Base-by-base conservation (phyloP, 257 asterid genomes). In the Solanum corneliomulleri region DNA sequence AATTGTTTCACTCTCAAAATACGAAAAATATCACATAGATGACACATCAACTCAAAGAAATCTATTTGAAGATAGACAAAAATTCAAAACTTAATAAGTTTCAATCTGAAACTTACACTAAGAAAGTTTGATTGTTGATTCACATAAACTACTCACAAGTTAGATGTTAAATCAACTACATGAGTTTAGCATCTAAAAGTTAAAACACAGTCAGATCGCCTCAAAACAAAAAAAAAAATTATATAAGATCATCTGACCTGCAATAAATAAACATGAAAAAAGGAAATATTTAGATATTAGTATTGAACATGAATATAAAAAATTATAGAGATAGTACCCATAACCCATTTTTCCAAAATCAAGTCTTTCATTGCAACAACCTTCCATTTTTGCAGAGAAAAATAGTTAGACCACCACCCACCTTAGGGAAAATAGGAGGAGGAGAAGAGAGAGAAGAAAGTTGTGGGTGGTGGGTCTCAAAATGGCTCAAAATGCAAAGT, bases 301-400 rank as follows among this genome's bases (percentile, higher is more conserved):
- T 52, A 52, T 52, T 16, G 21, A 15, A 52, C 11, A 56, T 56
- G 29, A 66, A 6, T 41, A 39, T 0, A 45, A 15, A 49, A 47
- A 47, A 45, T 45, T 45, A 86, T 58, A 33, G 84, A 72, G 72
- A 88, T 11, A 41, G 15, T 91, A 97, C 99, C 99, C 99, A 91
- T 93, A 95, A 87, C 98, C 99, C 99, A 95, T 96, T 96, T 94
- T 95, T 90, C 99, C 99, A 86, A 95, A 97, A 89, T 96, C 95
- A 47, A 91, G 98, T 71, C 99, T 97, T 89, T 94, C 98, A 91
- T 87, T 85, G 58, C 94, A 91, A 91, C 60, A 90, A 88, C 91
- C 96, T 87, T 94, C 99, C 99, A 97, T 95, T 42, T 91, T 82
- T 83, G 88, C 88, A 74, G 88, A 60, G 88, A 82, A 70, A 16